These are phyloP conservation scores for Mycena leptocephala DNA, from an alignment of 768 basidiomycete genomes.

Conservation along the genomic window DNA sequence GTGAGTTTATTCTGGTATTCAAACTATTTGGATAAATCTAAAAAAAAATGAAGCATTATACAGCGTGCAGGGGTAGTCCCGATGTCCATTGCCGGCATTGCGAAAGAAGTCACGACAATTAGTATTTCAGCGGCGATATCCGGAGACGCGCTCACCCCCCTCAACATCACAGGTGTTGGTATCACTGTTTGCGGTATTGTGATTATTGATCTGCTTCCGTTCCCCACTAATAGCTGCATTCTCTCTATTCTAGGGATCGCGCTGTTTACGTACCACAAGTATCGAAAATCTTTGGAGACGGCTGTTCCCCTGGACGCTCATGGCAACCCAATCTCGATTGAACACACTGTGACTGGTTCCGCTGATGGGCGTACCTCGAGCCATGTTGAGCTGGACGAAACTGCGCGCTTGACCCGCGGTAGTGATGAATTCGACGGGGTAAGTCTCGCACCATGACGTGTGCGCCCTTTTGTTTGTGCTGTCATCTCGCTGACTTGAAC, in stretches of 20 bases:
- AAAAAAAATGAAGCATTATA: constrained; percentile 78
- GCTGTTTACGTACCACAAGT: constrained; percentile 97
- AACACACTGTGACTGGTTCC: constrained; percentile 54
- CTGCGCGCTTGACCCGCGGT: constrained; percentile 55
- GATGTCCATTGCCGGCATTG: constrained; percentile 98
- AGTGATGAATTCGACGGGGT: constrained; percentile 57
- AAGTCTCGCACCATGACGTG: constrained; percentile 36
- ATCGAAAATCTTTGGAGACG: constrained; percentile 87
- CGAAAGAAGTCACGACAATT: constrained; percentile 98
- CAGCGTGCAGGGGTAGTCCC: constrained; percentile 95
- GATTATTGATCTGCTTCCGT: constrained; percentile 32
- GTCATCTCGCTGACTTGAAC: constrained; percentile 35
- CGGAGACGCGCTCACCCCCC: constrained; percentile 91
- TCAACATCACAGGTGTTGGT: constrained; percentile 92
- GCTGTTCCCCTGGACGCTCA: constrained; percentile 80
- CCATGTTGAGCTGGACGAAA: constrained; percentile 61
- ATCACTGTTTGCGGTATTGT: constrained; percentile 92
- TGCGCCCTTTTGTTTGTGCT: constrained; percentile 17
- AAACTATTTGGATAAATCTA: constrained; percentile 9
- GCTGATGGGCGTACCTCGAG: constrained; percentile 45
- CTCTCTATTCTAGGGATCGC: constrained; percentile 78
- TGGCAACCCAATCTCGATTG: constrained; percentile 77
- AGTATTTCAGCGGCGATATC: constrained; percentile 94
- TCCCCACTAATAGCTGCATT: constrained; percentile 40
- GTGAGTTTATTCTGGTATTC: constrained; percentile 68